phyloP scores from a whole-genome alignment of 2,329 filamentous ascomycete genomes.

The Volutella citrinella region DNA sequence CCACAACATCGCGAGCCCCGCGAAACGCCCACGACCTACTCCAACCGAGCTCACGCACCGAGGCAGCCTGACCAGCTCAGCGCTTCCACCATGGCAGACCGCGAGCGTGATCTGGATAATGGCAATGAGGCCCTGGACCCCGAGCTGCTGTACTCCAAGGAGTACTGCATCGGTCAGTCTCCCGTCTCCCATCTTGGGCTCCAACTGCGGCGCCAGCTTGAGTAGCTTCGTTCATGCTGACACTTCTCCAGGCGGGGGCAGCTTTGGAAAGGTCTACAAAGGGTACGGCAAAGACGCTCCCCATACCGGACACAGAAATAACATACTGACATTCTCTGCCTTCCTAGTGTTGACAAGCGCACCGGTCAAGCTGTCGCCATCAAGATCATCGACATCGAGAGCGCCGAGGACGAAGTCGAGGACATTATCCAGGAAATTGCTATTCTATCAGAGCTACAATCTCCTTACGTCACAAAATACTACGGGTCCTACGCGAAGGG shows the following conservation, averaged over 20 bases:
- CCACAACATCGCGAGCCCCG: constrained; percentile 5
- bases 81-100: constrained; percentile 53
- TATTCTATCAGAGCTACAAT: constrained; percentile 93
- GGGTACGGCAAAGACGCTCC: no score
- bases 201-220: no score
- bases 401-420: constrained; percentile 97
- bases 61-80: no score
- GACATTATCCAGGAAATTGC: constrained; percentile 99
- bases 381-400: constrained; percentile 98
- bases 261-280: constrained; percentile 98
- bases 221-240: constrained; percentile 1
- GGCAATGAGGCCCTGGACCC: constrained; percentile 66
- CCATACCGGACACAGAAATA: no score
- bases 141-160: constrained; percentile 88
- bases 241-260: constrained; percentile 71
- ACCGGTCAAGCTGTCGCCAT: constrained; percentile 94
- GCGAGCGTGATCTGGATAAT: constrained; percentile 44
- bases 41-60: constrained; percentile 10
- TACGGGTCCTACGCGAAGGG: constrained; percentile 96
- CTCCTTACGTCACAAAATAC: constrained; percentile 95
- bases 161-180: constrained; percentile 75
- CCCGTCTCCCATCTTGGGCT: constrained; percentile 1
- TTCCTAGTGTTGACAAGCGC: constrained; percentile 84
- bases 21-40: constrained; percentile 5
- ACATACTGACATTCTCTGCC: neutral